A percentile compares a stretch with the other conserved stretches of the same genome.
These are phyloP conservation scores for Peronospora destructor DNA, from an alignment of 352 stramenopile genomes.

Conservation along the genomic window DNA sequence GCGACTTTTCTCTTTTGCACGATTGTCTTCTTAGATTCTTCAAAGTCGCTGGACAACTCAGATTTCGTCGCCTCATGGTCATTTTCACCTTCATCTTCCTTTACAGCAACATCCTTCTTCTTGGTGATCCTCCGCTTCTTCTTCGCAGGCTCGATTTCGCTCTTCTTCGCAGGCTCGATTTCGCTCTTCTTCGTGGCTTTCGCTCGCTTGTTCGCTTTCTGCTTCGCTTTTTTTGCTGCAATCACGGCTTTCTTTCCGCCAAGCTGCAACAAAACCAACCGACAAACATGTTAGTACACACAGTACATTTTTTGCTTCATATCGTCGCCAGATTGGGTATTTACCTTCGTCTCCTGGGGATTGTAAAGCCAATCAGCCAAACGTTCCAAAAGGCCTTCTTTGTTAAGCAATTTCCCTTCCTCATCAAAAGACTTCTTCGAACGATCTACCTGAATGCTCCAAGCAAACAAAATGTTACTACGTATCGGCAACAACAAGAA, in stretches of 20 bases:
- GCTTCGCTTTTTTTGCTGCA: conserved; percentile 25
- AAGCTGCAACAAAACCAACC: conserved; percentile 13
- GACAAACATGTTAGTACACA: conserved; percentile 4
- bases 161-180: too few relatives aligned
- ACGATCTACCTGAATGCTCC: conserved; percentile 51
- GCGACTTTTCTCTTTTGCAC: conserved; percentile 33
- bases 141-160: conserved; percentile 16
- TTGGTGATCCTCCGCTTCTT: conserved; percentile 43
- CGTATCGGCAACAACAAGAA: conserved; percentile 1
- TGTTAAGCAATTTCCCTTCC: conserved; percentile 42
- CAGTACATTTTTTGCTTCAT: not conserved
- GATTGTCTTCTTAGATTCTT: conserved; percentile 33
- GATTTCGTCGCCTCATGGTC: conserved; percentile 44
- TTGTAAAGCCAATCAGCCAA: conserved; percentile 73
- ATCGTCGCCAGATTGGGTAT: not conserved
- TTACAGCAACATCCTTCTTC: conserved; percentile 22
- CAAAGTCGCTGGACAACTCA: conserved; percentile 67
- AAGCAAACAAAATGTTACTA: conserved; percentile 3
- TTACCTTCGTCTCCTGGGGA: conserved; percentile 49
- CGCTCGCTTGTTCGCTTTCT: conserved; percentile 39
- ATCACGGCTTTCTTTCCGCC: conserved; percentile 29
- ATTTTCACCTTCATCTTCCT: conserved; percentile 34
- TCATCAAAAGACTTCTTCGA: conserved; percentile 84
- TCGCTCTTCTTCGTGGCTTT: too few relatives aligned
- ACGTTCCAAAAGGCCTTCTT: conserved; percentile 57